phyloP scores from a whole-genome alignment of 1,284 basidiomycete species.

The Marasmius sp. region DNA sequence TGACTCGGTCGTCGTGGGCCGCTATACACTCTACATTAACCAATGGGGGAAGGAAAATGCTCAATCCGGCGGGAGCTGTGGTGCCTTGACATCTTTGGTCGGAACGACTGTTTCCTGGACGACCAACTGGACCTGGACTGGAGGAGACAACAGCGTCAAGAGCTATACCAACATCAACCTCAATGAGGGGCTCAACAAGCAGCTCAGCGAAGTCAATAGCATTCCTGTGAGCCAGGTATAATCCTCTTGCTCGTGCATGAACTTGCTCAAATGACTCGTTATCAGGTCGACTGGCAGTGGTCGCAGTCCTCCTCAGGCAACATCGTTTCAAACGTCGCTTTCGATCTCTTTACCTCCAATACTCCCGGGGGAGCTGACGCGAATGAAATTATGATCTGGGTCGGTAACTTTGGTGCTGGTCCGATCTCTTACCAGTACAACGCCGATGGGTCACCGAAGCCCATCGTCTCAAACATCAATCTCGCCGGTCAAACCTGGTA shows the following conservation, averaged over 20 bases:
- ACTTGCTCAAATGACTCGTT: neutral
- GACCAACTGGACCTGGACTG: conserved; percentile 52
- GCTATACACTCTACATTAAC: conserved; percentile 11
- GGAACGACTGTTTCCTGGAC: conserved; percentile 51
- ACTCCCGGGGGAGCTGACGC: conserved; percentile 48
- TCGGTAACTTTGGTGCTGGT: conserved; percentile 55
- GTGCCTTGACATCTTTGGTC: conserved; percentile 44
- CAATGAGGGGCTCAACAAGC: conserved; percentile 50
- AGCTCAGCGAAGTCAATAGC: conserved; percentile 50
- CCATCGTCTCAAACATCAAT: conserved; percentile 42
- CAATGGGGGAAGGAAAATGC: conserved; percentile 14
- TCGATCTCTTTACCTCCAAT: conserved; percentile 61
- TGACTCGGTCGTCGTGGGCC: conserved; percentile 9
- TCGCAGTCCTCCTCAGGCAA: conserved; percentile 28
- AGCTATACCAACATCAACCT: conserved; percentile 61
- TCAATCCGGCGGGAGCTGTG: conserved; percentile 54
- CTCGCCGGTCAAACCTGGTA: conserved; percentile 56
- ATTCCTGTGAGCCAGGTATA: conserved; percentile 34
- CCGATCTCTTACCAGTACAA: conserved; percentile 55
- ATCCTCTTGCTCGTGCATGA: conserved; percentile 21
- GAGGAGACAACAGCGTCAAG: conserved; percentile 52
- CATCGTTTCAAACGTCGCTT: conserved; percentile 56
- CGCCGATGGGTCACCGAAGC: conserved; percentile 45
- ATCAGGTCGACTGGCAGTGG: conserved; percentile 46
- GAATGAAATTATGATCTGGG: conserved; percentile 71